Base-by-base conservation (phyloP, 805 yeast genomes). In the Candida railenensis region DNA sequence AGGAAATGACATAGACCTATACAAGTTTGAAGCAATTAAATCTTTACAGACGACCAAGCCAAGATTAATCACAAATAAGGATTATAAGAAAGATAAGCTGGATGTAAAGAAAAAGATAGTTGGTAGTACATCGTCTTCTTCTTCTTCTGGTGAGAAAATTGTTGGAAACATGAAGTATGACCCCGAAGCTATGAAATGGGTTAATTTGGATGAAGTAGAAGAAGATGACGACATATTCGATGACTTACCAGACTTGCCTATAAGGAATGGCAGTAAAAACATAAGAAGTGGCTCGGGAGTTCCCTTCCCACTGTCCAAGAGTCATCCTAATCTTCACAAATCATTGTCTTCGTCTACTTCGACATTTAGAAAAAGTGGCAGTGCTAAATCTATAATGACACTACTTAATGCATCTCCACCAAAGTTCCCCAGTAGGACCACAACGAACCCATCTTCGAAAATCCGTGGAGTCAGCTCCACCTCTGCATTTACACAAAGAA, bases 1-100 rank as follows among this genome's bases (percentile, higher is more conserved):
- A 53, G 88, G 88, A 3, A 83, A 83, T 54, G 85, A 83, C 34
- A 74, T 71, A 25, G 87, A 81, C 19, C 60, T 81, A 41, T 53
- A 70, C 30, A 67, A 73, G 36, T 83, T 83, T 57, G 85, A 83
- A 34, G 28, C 37, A 12, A 36, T 38, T 8, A 42, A 42, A 22
- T 19, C 45, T 12, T 21, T 38, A 7, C 28, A 15, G 14, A 48
- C 58, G 15, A 61, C 61, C 21, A 69, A 66, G 44, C 78, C 79
- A 1, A 60, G 66, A 11, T 59, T 74, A 42, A 73, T 74, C 33
- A 62, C 71, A 30, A 42, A 52, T 28, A 55, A 52, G 20, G 70
- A 67, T 19, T 55, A 62, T 48, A 48, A 53, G 37, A 42, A 40
- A 42, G 39, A 42, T 25, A 22, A 40, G 38, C 21, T 46, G 42